Evolutionary conservation across 2,329 filamentous ascomycete genomes (phyloP).

Genomic region (Trichoderma sp.): DNA sequence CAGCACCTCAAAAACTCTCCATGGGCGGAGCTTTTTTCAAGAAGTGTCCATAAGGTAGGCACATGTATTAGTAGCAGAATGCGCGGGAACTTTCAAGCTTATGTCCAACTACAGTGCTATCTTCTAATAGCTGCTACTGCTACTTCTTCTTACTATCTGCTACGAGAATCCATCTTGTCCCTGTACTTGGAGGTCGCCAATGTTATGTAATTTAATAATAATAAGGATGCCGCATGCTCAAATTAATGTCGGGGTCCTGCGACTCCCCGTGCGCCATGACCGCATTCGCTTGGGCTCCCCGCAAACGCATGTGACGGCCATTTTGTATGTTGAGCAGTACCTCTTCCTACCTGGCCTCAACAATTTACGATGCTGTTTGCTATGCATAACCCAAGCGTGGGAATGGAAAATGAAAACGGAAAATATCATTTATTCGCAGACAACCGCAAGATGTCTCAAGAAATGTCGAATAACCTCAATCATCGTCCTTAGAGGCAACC

Average conservation of each 20-base stretch:
- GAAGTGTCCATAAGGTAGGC: background rate
- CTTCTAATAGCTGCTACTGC: background rate
- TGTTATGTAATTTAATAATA: background rate
- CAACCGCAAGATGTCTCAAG: background rate
- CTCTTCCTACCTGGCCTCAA: background rate
- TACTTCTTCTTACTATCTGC: background rate
- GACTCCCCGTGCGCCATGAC: background rate
- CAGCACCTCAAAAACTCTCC: background rate
- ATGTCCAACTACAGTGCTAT: background rate
- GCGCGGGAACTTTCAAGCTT: background rate
- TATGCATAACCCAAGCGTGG: background rate
- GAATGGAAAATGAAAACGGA: accelerated
- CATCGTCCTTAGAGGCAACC: background rate
- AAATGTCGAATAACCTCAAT: background rate
- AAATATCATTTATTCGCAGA: background rate
- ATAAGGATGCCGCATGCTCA: background rate
- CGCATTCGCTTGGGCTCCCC: conserved; percentile 1
- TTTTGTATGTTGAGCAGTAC: background rate
- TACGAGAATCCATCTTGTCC: background rate
- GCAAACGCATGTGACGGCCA: conserved; percentile 9
- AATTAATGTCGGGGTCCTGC: background rate
- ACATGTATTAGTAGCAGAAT: background rate
- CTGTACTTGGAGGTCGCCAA: background rate
- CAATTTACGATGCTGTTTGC: background rate
- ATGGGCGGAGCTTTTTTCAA: background rate